Evolutionary conservation across 371 early-diverging fungal species (phyloP).

Genomic region (Mortierella sp.): DNA sequence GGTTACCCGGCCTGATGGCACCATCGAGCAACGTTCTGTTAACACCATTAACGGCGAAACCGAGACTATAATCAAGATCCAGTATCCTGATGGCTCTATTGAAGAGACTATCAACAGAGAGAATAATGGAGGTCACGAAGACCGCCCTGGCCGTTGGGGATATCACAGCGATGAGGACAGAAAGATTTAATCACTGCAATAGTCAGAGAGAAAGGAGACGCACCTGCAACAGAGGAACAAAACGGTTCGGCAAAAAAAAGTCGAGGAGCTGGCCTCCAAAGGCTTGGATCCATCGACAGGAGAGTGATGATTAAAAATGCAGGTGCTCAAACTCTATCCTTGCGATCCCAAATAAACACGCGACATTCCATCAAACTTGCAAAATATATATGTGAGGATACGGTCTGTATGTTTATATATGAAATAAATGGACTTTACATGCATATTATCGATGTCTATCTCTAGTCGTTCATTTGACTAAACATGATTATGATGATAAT

Average conservation of each 20-base stretch:
- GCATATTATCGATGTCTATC: neutral
- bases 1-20: slow-evolving; percentile 46
- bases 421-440: slow-evolving; percentile 1
- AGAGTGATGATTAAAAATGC: slow-evolving; percentile 17
- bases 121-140: neutral
- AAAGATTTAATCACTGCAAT: slow-evolving; percentile 15
- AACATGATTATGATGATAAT: neutral
- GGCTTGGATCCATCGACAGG: slow-evolving; percentile 28
- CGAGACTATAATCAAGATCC: slow-evolving; percentile 37
- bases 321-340: too few relatives aligned
- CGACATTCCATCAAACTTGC: neutral
- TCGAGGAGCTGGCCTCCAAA: slow-evolving; percentile 44
- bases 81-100: slow-evolving; percentile 29
- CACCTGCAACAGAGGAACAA: slow-evolving; percentile 2
- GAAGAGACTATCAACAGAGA: slow-evolving; percentile 43
- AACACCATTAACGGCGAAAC: slow-evolving; percentile 38
- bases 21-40: slow-evolving; percentile 30
- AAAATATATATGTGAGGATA: neutral
- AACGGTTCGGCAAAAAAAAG: slow-evolving; percentile 6
- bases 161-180: slow-evolving; percentile 20
- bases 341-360: too few relatives aligned
- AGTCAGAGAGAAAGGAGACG: slow-evolving; percentile 17
- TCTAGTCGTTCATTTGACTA: neutral
- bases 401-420: neutral
- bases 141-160: neutral